Conservation (phyloP, 345 rosid species). For the Kernera saxatilis region DNA sequence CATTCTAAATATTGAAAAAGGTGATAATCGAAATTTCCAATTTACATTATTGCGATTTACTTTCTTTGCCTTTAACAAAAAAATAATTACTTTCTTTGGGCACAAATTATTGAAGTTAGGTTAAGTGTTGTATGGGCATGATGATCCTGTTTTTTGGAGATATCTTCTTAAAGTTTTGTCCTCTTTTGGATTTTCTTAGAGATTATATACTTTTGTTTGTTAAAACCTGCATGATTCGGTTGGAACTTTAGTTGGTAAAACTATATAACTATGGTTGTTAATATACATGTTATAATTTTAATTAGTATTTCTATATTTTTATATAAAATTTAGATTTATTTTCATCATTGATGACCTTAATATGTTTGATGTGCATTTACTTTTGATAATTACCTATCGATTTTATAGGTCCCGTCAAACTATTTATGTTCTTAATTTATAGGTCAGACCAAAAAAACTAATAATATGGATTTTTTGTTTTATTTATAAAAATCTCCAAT, state of each 20-base stretch:
- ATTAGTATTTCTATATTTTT: too few species aligned
- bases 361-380: too few species aligned
- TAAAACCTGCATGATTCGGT: not conserved
- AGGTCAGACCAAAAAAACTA: too few species aligned
- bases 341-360: too few species aligned
- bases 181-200: not conserved
- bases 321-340: too few species aligned
- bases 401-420: too few species aligned
- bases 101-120: constrained; percentile 14
- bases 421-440: too few species aligned
- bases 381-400: too few species aligned
- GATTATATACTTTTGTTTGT: not conserved
- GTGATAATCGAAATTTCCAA: not conserved
- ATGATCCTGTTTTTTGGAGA: not conserved
- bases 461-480: too few species aligned
- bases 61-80: too few species aligned
- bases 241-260: not conserved
- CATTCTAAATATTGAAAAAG: not conserved
- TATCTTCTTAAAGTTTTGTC: not conserved
- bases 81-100: not conserved
- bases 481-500: too few species aligned
- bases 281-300: too few species aligned
- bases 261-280: not conserved
- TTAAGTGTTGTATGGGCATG: not conserved
- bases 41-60: not conserved